Percentiles rank a stretch among this genome's conserved stretches.
Evolutionary conservation across 2,329 filamentous ascomycete species (phyloP).

Genomic region (Penicillium vulpinum): DNA sequence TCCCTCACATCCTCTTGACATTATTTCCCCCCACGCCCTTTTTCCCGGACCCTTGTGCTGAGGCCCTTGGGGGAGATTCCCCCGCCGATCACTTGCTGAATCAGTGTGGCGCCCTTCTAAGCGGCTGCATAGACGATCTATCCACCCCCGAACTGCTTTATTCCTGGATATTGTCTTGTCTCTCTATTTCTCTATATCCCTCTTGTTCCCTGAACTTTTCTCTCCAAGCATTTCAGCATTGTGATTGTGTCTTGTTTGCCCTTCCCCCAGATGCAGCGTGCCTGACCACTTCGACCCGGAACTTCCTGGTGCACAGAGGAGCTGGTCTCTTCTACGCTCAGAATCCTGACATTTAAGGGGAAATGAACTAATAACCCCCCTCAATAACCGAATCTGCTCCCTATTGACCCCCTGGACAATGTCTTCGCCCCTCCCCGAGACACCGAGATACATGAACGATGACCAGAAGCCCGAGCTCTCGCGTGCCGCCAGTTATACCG

Average conservation of each 20-base stretch:
- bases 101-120: slow-evolving; percentile 19
- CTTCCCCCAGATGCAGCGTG: slow-evolving; percentile 21
- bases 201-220: not conserved
- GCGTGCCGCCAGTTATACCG: slow-evolving; percentile 60
- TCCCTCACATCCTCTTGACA: slow-evolving; percentile 9
- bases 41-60: not conserved
- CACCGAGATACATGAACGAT: slow-evolving; percentile 23
- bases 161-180: slow-evolving; percentile 10
- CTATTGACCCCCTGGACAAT: slow-evolving; percentile 28
- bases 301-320: slow-evolving; percentile 37
- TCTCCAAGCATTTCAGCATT: not conserved
- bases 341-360: slow-evolving; percentile 25
- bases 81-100: slow-evolving; percentile 23
- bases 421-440: slow-evolving; percentile 32
- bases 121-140: slow-evolving; percentile 19
- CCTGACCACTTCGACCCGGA: slow-evolving; percentile 22
- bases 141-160: not conserved
- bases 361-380: slow-evolving; percentile 33
- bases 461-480: slow-evolving; percentile 41
- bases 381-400: slow-evolving; percentile 19
- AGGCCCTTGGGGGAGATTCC: slow-evolving; percentile 2
- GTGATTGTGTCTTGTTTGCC: slow-evolving; percentile 10
- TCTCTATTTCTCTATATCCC: slow-evolving; percentile 4
- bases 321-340: slow-evolving; percentile 42
- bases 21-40: not conserved